phyloP scores from a whole-genome alignment of 2,329 filamentous ascomycete species.

The Fusarium tuaranense region DNA sequence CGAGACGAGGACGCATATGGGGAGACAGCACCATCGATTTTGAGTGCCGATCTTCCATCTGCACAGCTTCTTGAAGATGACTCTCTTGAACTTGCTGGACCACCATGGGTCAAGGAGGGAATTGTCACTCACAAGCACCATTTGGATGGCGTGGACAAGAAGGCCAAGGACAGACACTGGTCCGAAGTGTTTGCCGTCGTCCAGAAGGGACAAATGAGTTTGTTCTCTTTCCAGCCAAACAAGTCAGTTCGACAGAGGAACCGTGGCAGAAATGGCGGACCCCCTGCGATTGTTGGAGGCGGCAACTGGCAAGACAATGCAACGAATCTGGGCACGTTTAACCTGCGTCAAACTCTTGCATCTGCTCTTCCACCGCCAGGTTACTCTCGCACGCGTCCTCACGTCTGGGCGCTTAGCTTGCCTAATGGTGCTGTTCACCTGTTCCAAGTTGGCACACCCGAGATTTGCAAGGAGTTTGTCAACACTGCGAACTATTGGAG shows the following conservation, averaged over 20 bases:
- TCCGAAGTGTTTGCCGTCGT: constrained; percentile 95
- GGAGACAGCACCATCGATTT: constrained; percentile 59
- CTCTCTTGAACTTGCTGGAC: constrained; percentile 87
- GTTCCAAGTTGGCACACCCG: constrained; percentile 96
- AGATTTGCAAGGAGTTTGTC: constrained; percentile 95
- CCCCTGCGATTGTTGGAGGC: constrained; percentile 81
- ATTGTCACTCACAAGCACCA: constrained; percentile 97
- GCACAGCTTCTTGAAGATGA: constrained; percentile 89
- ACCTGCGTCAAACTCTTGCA: constrained; percentile 90
- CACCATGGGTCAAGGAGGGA: constrained; percentile 99
- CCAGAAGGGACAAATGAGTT: constrained; percentile 91
- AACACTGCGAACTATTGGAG: constrained; percentile 98
- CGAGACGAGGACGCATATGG: constrained; percentile 80
- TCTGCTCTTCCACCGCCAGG: constrained; percentile 90
- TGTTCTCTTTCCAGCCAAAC: constrained; percentile 91
- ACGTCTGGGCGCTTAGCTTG: constrained; percentile 94
- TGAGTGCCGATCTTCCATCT: constrained; percentile 70
- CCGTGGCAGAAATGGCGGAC: constrained; percentile 63
- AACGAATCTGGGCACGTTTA: constrained; percentile 87
- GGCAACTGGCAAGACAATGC: constrained; percentile 99
- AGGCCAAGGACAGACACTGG: constrained; percentile 95
- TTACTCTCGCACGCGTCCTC: constrained; percentile 88
- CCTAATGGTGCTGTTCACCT: constrained; percentile 95
- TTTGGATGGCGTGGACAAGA: constrained; percentile 89
- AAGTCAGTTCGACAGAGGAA: constrained; percentile 80